phyloP scores from a whole-genome alignment of 2,329 filamentous ascomycete species.

The Fusarium sp. region DNA sequence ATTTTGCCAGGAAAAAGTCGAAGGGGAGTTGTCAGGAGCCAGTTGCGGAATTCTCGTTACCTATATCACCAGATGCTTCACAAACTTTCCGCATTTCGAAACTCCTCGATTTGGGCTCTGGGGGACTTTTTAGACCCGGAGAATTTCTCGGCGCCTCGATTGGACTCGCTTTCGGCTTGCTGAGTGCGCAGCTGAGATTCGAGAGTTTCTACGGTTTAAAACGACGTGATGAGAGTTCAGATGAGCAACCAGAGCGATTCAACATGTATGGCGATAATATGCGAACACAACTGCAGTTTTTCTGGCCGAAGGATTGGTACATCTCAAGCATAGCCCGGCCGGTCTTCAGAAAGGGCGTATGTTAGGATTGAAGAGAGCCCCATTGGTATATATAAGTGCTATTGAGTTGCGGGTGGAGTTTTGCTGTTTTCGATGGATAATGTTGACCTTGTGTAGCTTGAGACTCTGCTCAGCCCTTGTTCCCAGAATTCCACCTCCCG shows the following conservation, averaged over 20 bases:
- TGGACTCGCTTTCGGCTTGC: not conserved
- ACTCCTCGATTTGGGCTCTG: not conserved
- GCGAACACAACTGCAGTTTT: not conserved
- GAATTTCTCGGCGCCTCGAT: not conserved
- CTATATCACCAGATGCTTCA: not conserved
- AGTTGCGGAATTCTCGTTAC: not conserved
- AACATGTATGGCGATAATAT: not conserved
- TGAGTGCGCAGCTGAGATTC: not conserved
- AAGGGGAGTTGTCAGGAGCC: not conserved
- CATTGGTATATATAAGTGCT: not conserved
- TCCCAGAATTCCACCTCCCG: not conserved
- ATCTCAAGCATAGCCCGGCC: not conserved
- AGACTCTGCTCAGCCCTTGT: not conserved
- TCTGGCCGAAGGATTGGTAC: not conserved
- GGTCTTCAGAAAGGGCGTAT: not conserved
- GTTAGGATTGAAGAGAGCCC: too few relatives aligned
- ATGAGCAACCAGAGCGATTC: not conserved
- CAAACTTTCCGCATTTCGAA: not conserved
- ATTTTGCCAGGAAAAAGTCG: not conserved
- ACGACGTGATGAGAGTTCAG: not conserved
- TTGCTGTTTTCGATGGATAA: not conserved
- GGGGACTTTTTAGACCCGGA: not conserved
- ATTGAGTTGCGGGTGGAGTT: not conserved
- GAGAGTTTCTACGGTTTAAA: not conserved
- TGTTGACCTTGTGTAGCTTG: not conserved